Conservation (phyloP, 805 yeast genomes). For the Zygosaccharomyces lentus region DNA sequence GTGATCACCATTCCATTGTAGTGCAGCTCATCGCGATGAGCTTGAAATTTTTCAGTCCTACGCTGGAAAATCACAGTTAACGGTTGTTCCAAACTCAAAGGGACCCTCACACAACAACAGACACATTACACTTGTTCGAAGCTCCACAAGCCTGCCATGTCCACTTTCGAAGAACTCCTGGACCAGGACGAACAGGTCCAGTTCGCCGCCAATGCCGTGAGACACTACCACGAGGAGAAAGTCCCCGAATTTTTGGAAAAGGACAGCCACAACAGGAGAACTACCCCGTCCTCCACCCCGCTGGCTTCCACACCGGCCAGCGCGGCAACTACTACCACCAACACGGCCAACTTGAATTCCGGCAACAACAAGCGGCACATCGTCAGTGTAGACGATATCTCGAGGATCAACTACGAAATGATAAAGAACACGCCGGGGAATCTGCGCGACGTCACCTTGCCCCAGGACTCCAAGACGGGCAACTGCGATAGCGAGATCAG, state of each 20-base stretch:
- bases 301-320: conserved; percentile 1
- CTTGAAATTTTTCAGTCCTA: conserved; percentile 4
- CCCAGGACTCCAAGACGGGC: conserved; percentile 7
- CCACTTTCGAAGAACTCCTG: background rate
- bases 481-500: conserved; percentile 23
- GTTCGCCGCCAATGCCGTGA: conserved; percentile 16
- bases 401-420: conserved; percentile 35
- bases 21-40: conserved; percentile 6
- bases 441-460: conserved; percentile 7
- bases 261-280: conserved; percentile 11
- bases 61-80: background rate
- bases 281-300: conserved; percentile 4
- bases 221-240: conserved; percentile 11
- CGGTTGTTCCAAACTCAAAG: background rate
- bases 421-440: conserved; percentile 34
- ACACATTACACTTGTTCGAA: background rate
- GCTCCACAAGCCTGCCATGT: background rate
- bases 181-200: conserved; percentile 17
- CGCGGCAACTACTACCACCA: background rate
- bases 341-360: background rate
- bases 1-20: background rate
- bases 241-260: conserved; percentile 10
- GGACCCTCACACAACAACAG: background rate
- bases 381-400: conserved; percentile 31
- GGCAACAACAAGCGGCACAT: conserved; percentile 29